Base-by-base conservation (phyloP, 169 alveolate species). In the Miamiensis avidus region DNA sequence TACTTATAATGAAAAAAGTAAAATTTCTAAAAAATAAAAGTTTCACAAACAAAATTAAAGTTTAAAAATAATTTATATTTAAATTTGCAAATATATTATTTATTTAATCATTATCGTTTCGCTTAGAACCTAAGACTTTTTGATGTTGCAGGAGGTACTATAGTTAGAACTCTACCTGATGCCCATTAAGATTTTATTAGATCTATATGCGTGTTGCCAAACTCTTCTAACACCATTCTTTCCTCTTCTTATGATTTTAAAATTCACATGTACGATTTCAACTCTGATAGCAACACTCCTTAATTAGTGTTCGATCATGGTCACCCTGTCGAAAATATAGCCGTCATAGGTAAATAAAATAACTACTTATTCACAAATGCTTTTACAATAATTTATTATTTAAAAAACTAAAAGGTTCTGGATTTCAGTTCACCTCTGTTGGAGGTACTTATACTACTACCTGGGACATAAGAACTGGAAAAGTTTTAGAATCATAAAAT, bases 391-490 rank as follows among this genome's bases (percentile, higher is more conserved):
- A 11, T 49, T 11, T 49, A n/a, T n/a, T n/a, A n/a, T n/a, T n/a
- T n/a, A n/a, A n/a, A n/a, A n/a, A n/a, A n/a, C n/a, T n/a, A n/a
- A n/a, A n/a, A n/a, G n/a, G n/a, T n/a, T 78, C 83, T 49, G 84
- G 84, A n/a, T 79, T 79, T 79, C 64, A 69, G 27, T 79, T 79
- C 64, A 33, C 64, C 16, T 34, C 84, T 79, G 84, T 79, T 79
- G 84, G 84, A 34, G 84, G 84, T 49, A 79, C 84, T 79, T 16
- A 0, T 29, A 72, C 73, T 65, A 79, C 0, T 79, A 79, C 64
- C 27, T 79, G 84, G 84, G 84, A 79, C 29, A 34, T 79, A 29
- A 79, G 84, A 79, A 34, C 74, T 34, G 84, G 84, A 0, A 79
- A 79, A 34, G 29, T 34, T 64, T 25, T 79, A 16, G 84, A 79